These are phyloP conservation scores for Fragaria iinumae DNA, from an alignment of 306 rosid genomes.

Conservation along the genomic window DNA sequence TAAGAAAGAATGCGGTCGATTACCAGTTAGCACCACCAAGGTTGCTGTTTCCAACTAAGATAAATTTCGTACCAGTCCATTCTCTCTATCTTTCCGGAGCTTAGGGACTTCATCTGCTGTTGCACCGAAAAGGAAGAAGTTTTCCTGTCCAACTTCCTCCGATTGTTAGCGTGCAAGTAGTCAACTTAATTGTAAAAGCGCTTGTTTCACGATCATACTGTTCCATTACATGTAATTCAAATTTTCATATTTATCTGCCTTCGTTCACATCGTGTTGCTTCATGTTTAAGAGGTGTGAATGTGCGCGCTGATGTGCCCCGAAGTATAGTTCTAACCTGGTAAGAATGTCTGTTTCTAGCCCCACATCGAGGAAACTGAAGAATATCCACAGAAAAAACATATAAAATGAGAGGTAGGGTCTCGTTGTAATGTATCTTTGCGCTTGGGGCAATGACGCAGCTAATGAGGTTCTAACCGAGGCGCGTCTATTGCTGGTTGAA, in stretches of 20 bases:
- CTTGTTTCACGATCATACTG: background rate
- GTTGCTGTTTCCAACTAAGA: background rate
- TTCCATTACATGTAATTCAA: background rate
- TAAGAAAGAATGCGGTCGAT: background rate
- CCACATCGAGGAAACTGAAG: background rate
- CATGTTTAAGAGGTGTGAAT: background rate
- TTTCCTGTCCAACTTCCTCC: constrained; percentile 84
- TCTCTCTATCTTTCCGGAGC: constrained; percentile 85
- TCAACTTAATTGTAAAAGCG: too few relatives aligned
- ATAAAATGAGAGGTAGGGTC: too few relatives aligned
- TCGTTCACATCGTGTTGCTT: background rate
- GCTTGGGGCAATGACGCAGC: constrained; percentile 10
- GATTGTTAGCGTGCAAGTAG: too few relatives aligned
- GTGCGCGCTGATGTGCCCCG: background rate
- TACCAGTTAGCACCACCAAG: background rate
- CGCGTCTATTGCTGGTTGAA: background rate
- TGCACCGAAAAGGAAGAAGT: constrained; percentile 93
- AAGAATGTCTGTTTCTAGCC: background rate
- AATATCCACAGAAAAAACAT: too few relatives aligned
- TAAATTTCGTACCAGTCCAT: constrained; percentile 58
- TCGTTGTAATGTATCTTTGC: background rate
- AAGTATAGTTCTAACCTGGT: background rate
- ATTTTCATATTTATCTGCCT: background rate
- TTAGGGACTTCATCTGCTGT: constrained; percentile 84
- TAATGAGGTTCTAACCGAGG: background rate